phyloP scores from a whole-genome alignment of 2,329 filamentous ascomycete genomes.

The Alternaria postmessia region DNA sequence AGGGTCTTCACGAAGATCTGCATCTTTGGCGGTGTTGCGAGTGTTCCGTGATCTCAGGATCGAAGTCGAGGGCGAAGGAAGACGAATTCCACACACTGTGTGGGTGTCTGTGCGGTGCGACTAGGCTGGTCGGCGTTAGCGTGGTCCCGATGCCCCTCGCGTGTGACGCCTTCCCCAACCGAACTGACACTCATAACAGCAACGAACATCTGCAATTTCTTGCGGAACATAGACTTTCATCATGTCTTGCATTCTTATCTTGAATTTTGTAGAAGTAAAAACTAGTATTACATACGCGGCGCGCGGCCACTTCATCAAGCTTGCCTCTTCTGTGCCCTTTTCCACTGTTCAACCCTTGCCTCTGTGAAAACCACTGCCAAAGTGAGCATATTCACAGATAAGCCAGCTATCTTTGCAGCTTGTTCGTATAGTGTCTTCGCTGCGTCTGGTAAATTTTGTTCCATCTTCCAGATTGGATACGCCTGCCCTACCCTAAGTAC shows the following conservation, averaged over 20 bases:
- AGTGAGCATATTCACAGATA: conserved; percentile 60
- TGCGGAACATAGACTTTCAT: neutral
- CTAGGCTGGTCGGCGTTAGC: conserved; percentile 19
- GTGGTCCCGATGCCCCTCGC: conserved; percentile 12
- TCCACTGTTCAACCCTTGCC: conserved; percentile 37
- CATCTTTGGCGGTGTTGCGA: conserved; percentile 42
- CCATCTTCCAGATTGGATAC: conserved; percentile 60
- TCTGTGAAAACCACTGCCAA: conserved; percentile 62
- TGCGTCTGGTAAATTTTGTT: conserved; percentile 56
- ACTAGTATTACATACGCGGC: neutral
- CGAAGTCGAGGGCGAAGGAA: conserved; percentile 29
- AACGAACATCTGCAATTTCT: neutral
- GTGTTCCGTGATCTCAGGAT: conserved; percentile 39
- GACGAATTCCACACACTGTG: conserved; percentile 28
- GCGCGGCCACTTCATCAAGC: neutral
- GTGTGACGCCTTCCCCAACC: conserved; percentile 12
- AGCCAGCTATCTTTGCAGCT: conserved; percentile 59
- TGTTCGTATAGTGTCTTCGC: conserved; percentile 61
- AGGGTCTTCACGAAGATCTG: conserved; percentile 94
- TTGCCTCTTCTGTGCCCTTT: conserved; percentile 22
- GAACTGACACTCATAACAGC: neutral
- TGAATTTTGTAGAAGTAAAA: neutral
- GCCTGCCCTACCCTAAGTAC: conserved; percentile 56
- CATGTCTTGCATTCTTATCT: no score
- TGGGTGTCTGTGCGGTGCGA: conserved; percentile 26